Conservation (phyloP, 106 monocot genomes). For the Hemerocallis citrina region DNA sequence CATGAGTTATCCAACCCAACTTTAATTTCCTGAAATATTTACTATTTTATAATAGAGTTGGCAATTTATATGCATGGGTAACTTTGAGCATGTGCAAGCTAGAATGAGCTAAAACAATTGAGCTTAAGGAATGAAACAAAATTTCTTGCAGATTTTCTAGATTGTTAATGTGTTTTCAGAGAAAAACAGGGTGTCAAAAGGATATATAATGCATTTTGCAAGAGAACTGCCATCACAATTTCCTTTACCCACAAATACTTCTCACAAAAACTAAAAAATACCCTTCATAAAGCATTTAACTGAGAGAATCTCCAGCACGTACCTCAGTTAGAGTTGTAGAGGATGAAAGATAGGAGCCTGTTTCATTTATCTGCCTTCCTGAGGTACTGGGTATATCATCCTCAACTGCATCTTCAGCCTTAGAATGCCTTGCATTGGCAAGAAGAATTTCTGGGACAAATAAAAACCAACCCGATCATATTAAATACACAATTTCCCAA, state of each 20-base stretch:
- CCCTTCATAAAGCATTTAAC: not conserved
- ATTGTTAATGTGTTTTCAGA: too few relatives aligned
- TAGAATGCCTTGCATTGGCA: constrained; percentile 58
- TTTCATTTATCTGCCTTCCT: constrained; percentile 62
- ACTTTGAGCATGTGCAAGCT: too few relatives aligned
- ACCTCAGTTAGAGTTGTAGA: constrained; percentile 23
- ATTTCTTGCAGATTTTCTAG: too few relatives aligned
- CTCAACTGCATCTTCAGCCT: constrained; percentile 49
- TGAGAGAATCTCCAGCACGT: not conserved
- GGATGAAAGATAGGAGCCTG: constrained; percentile 13
- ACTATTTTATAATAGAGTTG: too few relatives aligned
- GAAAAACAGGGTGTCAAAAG: too few relatives aligned
- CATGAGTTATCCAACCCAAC: too few relatives aligned
- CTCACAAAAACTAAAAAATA: not conserved
- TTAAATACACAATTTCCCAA: not conserved
- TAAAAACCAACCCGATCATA: not conserved
- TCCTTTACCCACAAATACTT: not conserved
- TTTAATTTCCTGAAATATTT: too few relatives aligned
- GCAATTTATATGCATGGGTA: too few relatives aligned
- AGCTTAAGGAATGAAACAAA: too few relatives aligned
- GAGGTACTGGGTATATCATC: constrained; percentile 92
- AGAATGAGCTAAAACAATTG: too few relatives aligned
- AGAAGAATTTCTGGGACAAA: constrained; percentile 63
- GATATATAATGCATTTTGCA: too few relatives aligned
- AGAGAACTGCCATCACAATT: not conserved